Percentiles rank a stretch among this genome's conserved stretches.
phyloP scores from a whole-genome alignment of 2,329 filamentous ascomycete species.

The Arachnopeziza araneosa region DNA sequence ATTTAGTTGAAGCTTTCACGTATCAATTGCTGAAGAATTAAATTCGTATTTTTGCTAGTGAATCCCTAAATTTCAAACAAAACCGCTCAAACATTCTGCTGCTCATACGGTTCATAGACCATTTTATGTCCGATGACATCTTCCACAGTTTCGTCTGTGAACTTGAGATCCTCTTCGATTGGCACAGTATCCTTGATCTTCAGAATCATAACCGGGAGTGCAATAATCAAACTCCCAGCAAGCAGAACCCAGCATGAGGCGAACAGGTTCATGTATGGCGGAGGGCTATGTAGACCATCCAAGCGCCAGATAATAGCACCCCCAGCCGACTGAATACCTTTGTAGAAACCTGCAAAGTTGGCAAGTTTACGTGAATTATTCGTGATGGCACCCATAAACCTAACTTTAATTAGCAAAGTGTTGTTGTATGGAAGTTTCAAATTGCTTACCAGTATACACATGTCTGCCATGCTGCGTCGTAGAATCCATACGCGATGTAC shows the following conservation, averaged over 20 bases:
- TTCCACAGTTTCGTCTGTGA: slow-evolving; percentile 40
- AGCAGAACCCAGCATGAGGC: slow-evolving; percentile 72
- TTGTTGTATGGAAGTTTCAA: neutral
- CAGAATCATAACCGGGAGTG: slow-evolving; percentile 70
- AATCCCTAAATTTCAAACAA: too few species aligned
- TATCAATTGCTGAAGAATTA: too few species aligned
- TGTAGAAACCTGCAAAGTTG: slow-evolving; percentile 89
- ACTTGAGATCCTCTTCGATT: slow-evolving; percentile 76
- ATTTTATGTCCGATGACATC: neutral
- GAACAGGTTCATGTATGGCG: slow-evolving; percentile 63
- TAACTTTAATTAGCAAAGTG: slow-evolving; percentile 34
- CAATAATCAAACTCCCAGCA: slow-evolving; percentile 66
- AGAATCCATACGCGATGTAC: slow-evolving; percentile 88
- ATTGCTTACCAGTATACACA: slow-evolving; percentile 71
- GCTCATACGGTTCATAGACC: neutral
- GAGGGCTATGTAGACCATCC: slow-evolving; percentile 52
- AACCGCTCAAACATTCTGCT: neutral
- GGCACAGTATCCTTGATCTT: slow-evolving; percentile 78
- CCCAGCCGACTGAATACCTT: slow-evolving; percentile 84
- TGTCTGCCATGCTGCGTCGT: slow-evolving; percentile 86
- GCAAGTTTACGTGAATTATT: slow-evolving; percentile 90
- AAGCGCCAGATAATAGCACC: slow-evolving; percentile 70
- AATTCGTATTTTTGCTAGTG: too few species aligned
- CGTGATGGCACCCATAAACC: slow-evolving; percentile 80
- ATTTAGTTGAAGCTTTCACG: too few species aligned